Conservation (phyloP, 495 filamentous ascomycete genomes). For the Ascobolus immersus region DNA sequence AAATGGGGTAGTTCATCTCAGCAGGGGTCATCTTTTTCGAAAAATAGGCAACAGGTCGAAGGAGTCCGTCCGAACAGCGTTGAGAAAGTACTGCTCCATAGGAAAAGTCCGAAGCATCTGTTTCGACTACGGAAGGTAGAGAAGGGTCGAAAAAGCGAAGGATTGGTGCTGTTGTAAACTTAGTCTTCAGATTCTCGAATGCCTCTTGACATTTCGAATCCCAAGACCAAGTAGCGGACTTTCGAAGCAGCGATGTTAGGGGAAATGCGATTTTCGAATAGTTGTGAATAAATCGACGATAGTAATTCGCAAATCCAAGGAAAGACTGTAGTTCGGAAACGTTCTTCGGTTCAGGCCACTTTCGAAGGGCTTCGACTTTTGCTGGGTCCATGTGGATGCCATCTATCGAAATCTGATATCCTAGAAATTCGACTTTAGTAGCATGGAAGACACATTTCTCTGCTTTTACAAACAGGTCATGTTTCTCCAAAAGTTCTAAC, state of each 20-base stretch:
- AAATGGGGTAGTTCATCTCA: conserved; percentile 6
- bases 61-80: not conserved
- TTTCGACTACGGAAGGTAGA: not conserved
- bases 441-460: not conserved
- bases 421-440: not conserved
- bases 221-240: not conserved
- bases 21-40: conserved; percentile 1
- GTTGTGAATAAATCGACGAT: conserved; percentile 1
- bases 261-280: not conserved
- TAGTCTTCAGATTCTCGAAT: not conserved
- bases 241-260: not conserved
- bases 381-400: not conserved
- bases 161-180: not conserved
- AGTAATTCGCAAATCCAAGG: conserved; percentile 10
- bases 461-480: conserved; percentile 2
- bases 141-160: not conserved
- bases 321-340: conserved; percentile 9
- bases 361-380: conserved; percentile 3
- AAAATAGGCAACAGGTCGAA: conserved; percentile 4
- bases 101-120: not conserved
- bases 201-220: not conserved
- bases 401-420: not conserved
- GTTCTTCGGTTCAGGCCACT: conserved; percentile 4
- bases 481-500: not conserved
- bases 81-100: not conserved